Percentiles rank a stretch among this genome's conserved stretches.
These are phyloP conservation scores for Salmacisia buchloeana DNA, from an alignment of 1,284 basidiomycete genomes.

Conservation along the genomic window DNA sequence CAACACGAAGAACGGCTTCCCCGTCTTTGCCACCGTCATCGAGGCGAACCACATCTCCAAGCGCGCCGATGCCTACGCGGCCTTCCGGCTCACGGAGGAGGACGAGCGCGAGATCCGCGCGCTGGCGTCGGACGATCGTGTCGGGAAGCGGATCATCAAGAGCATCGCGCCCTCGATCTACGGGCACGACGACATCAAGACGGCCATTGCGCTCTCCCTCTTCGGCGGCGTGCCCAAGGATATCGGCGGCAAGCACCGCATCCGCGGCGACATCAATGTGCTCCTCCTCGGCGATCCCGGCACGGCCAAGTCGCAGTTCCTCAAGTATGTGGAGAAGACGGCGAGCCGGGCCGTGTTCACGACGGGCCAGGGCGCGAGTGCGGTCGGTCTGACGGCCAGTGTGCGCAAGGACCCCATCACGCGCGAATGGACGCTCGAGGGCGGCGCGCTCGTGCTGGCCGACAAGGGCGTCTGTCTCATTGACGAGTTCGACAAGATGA, in stretches of 20 bases:
- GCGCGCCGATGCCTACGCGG: slow-evolving; percentile 87
- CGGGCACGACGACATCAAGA: slow-evolving; percentile 98
- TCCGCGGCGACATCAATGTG: slow-evolving; percentile 95
- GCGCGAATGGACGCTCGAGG: slow-evolving; percentile 96
- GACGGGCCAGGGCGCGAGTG: slow-evolving; percentile 93
- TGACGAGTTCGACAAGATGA: slow-evolving; percentile 99
- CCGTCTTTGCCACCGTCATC: slow-evolving; percentile 95
- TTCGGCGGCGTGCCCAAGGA: slow-evolving; percentile 93
- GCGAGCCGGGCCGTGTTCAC: slow-evolving; percentile 95
- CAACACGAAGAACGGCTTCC: slow-evolving; percentile 98
- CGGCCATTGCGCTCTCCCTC: slow-evolving; percentile 85
- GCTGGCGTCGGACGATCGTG: slow-evolving; percentile 82
- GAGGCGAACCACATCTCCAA: slow-evolving; percentile 87
- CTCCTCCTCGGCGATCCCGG: slow-evolving; percentile 93
- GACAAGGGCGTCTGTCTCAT: slow-evolving; percentile 99
- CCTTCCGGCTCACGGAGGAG: slow-evolving; percentile 91
- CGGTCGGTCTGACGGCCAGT: slow-evolving; percentile 95
- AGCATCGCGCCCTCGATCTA: slow-evolving; percentile 98
- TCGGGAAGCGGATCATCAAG: slow-evolving; percentile 94
- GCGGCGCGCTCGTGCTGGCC: slow-evolving; percentile 90
- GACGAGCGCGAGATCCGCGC: slow-evolving; percentile 85
- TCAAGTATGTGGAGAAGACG: slow-evolving; percentile 99
- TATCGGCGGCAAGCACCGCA: slow-evolving; percentile 90
- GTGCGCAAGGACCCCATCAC: slow-evolving; percentile 97
- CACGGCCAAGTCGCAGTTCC: slow-evolving; percentile 97